Evolutionary conservation across 1,284 basidiomycete genomes (phyloP), one percentile per base, ranked within the genome.

Genomic region (Trichosporon asahii): DNA sequence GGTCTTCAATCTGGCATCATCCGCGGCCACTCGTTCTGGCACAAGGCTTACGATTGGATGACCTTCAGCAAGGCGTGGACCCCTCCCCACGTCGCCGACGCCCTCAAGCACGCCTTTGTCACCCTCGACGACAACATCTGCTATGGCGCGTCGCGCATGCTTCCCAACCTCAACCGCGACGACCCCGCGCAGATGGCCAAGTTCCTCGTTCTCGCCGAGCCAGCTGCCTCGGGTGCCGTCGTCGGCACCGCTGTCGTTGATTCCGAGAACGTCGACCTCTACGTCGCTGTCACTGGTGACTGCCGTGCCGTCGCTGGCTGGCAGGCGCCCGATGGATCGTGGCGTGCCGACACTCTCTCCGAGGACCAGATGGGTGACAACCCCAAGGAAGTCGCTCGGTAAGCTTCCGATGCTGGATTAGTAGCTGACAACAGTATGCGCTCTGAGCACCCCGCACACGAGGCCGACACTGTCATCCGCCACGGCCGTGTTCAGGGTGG

Each of bases 331-430:
- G 76, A 81, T 57, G 79, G 81, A 14, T 74, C 67, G 11, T 82
- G 81, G 81, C 88, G 90, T 67, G 91, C 95, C 23, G 95, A 98
- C 80, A 92, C 94, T 23, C 86, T 99, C 70, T 93, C 89, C 40
- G 92, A 97, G 79, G 97, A 99, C 80, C 95, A 98, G 85, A 98
- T 95, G 11, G 96, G 94, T 31, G 88, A 93, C 71, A 98, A 96
- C 80, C 89, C 88, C 12, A 90, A 88, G 69, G 96, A 99, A 83
- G 83, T 86, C n/a, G 76, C 76, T 64, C 75, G 82, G 82, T 83
- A 31, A 40, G 77, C 72, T 18, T 11, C 4, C n/a, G 4, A 4
- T n/a, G 18, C n/a, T n/a, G n/a, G n/a, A n/a, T 6, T 8, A 4
- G 23, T 14, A 25, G 66, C 31, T 66, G 65, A 18, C 66, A 55